Base-by-base conservation (phyloP, 2,329 filamentous ascomycete genomes). In the Aspergillus aculeatus region DNA sequence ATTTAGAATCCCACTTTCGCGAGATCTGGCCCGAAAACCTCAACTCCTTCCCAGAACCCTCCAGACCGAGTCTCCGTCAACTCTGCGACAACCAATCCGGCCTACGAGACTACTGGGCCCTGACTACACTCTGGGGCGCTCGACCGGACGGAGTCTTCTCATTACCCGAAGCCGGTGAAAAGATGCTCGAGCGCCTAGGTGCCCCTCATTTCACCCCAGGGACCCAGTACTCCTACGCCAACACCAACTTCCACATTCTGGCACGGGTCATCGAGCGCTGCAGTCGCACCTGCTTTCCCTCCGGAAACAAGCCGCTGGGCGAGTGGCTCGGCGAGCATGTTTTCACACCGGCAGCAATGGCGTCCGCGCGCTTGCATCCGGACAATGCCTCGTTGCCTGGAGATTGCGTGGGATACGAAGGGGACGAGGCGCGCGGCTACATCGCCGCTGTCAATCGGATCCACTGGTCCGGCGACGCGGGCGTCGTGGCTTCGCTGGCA, bases 391-490 rank as follows among this genome's bases (percentile, higher is more conserved):
- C 69, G 2, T 72, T 73, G 5, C 79, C 79, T 4, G 62, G 70
- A 0, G 78, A 77, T 0, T 75, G 75, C 53, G 69, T 79, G 2
- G 79, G 79, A 9, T 80, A 81, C 59, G 79, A 81, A 62, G 78
- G 78, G 3, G 68, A 69, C 16, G 76, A 77, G 58, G 55, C 71
- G 14, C 55, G 61, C 9, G 79, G 79, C 0, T 80, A 71, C 54
- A 62, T 71, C 3, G 67, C 72, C 1, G 76, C 73, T 3, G 56
- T 68, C 12, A 81, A 81, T 56, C 69, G 70, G 0, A 80, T 81
- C 51, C 77, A 81, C 60, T 81, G 79, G 79, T 72, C 78, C 19
- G 79, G 78, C 3, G 79, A 81, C 67, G 79, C 79, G 5, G 79
- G 79, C 7, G 66, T 80, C 12, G 76, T 75, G 3, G 78, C 77